A percentile compares a stretch with the other conserved stretches of the same genome.
These are phyloP conservation scores for Stephanodiscus triporus DNA, from an alignment of 108 stramenopile genomes.

Conservation along the genomic window DNA sequence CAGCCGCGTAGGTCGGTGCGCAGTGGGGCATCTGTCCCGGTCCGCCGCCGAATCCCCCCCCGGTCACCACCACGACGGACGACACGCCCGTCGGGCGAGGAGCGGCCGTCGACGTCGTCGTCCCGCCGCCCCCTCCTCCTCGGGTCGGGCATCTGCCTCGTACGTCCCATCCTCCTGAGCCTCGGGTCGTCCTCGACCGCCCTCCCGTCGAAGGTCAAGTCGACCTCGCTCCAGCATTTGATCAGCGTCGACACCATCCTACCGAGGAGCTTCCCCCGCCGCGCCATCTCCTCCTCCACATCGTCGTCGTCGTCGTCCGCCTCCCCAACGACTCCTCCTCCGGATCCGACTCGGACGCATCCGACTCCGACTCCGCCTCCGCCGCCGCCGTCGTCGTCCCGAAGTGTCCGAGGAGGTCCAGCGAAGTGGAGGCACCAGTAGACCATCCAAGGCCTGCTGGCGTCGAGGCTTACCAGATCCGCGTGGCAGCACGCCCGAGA, in stretches of 20 bases:
- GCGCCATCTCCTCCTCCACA: slow-evolving; percentile 13
- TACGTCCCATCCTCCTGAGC: background rate
- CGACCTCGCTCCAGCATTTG: slow-evolving; percentile 54
- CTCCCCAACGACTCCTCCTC: too few species aligned
- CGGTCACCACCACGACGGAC: slow-evolving; percentile 23
- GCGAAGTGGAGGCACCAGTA: slow-evolving; percentile 96
- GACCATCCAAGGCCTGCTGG: slow-evolving; percentile 95
- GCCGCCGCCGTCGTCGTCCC: slow-evolving; percentile 28
- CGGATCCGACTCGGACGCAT: background rate
- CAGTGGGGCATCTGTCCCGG: slow-evolving; percentile 91
- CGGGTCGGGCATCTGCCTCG: background rate
- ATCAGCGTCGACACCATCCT: slow-evolving; percentile 68
- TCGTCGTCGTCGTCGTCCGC: background rate
- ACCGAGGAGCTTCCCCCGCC: slow-evolving; percentile 43
- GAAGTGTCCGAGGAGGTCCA: slow-evolving; percentile 84
- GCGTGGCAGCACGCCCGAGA: slow-evolving; percentile 31
- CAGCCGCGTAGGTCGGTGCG: slow-evolving; percentile 96
- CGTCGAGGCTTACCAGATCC: slow-evolving; percentile 90
- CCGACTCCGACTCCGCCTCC: background rate
- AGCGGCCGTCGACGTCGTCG: background rate
- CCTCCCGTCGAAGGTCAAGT: slow-evolving; percentile 8
- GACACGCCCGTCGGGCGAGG: too few species aligned
- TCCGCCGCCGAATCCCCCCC: slow-evolving; percentile 97
- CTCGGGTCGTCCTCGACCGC: slow-evolving; percentile 33
- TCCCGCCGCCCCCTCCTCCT: background rate